Percentiles rank a stretch among this genome's conserved stretches.
Conservation (phyloP, 768 basidiomycete species). For the Chalciporus piperatus region DNA sequence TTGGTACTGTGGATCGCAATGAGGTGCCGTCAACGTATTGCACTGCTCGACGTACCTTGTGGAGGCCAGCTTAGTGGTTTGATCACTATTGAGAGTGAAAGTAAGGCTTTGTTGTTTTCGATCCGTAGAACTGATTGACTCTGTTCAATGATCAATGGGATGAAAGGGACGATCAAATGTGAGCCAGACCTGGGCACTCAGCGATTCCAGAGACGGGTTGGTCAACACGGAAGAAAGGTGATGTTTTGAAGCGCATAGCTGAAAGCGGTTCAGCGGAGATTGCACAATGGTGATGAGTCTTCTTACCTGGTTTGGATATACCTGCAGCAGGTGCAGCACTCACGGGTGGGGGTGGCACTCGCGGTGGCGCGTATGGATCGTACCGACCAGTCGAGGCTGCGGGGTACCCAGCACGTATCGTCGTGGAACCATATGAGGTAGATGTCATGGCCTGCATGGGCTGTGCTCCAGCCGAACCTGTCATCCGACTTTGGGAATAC, state of each 20-base stretch:
- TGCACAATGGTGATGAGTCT: constrained; percentile 11
- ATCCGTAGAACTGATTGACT: constrained; percentile 77
- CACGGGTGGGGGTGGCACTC: constrained; percentile 39
- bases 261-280: constrained; percentile 13
- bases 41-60: constrained; percentile 43
- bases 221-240: constrained; percentile 73
- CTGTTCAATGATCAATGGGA: constrained; percentile 34
- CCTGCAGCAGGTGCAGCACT: constrained; percentile 33
- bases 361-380: constrained; percentile 66
- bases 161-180: not conserved
- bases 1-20: constrained; percentile 44
- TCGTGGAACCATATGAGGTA: constrained; percentile 20
- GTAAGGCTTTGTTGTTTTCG: constrained; percentile 59
- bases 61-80: constrained; percentile 56
- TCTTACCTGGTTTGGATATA: constrained; percentile 28
- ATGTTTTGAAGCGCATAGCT: constrained; percentile 77
- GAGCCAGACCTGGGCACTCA: constrained; percentile 74
- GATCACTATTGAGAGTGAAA: constrained; percentile 68
- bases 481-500: constrained; percentile 26
- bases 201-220: constrained; percentile 60
- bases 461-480: constrained; percentile 24
- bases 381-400: constrained; percentile 44
- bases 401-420: constrained; percentile 18
- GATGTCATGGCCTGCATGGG: constrained; percentile 21
- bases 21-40: constrained; percentile 4